Percentiles rank a stretch among this genome's conserved stretches.
Evolutionary conservation across 1,284 basidiomycete genomes (phyloP).

Genomic region (Agaricales sp.): DNA sequence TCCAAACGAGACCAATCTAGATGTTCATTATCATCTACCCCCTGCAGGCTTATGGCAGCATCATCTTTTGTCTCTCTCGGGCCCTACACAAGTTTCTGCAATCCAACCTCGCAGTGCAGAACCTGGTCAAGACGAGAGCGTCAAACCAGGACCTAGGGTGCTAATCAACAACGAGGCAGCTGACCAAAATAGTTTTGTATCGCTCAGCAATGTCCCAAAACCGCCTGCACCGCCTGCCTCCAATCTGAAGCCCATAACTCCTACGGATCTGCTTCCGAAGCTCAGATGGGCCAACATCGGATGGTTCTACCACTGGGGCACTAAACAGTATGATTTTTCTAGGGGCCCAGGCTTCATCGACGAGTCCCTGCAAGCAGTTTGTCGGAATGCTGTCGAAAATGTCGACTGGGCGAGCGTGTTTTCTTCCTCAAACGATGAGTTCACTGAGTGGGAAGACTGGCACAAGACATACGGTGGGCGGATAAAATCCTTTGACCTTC

Average conservation of each 20-base stretch:
- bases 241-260: constrained; percentile 31
- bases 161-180: constrained; percentile 63
- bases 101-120: constrained; percentile 27
- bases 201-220: constrained; percentile 41
- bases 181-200: constrained; percentile 33
- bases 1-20: constrained; percentile 83
- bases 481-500: not conserved
- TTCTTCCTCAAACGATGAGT: constrained; percentile 38
- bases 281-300: constrained; percentile 91
- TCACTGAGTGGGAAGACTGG: constrained; percentile 63
- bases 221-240: constrained; percentile 47
- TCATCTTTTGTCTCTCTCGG: constrained; percentile 26
- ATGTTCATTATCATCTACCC: constrained; percentile 75
- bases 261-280: constrained; percentile 51
- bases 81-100: constrained; percentile 19
- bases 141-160: constrained; percentile 39
- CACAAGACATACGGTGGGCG: constrained; percentile 58
- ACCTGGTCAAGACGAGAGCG: constrained; percentile 16
- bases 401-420: constrained; percentile 69
- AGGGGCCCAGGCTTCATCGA: constrained; percentile 56
- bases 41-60: constrained; percentile 63
- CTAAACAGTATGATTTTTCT: constrained; percentile 83
- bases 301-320: constrained; percentile 89
- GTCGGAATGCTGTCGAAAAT: constrained; percentile 45
- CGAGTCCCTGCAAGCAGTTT: constrained; percentile 41